These are phyloP conservation scores for Sugiyamaella chiloensis DNA, from an alignment of 805 yeast species.

Conservation along the genomic window DNA sequence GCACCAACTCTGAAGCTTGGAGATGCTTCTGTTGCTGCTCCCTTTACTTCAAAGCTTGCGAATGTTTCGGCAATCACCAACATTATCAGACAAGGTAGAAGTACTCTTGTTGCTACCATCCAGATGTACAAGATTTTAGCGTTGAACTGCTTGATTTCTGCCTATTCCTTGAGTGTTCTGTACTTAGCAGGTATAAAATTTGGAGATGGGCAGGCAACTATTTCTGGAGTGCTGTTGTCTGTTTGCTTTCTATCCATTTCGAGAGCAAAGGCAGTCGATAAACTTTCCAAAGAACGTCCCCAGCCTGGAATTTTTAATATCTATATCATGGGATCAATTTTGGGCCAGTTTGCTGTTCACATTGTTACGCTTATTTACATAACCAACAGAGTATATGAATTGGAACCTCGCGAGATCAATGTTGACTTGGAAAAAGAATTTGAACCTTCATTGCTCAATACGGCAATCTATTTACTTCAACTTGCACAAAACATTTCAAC, in stretches of 20 bases:
- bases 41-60: constrained; percentile 91
- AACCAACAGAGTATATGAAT: constrained; percentile 73
- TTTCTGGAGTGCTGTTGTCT: constrained; percentile 86
- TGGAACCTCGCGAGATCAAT: constrained; percentile 91
- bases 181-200: constrained; percentile 96
- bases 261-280: constrained; percentile 85
- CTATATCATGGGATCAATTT: constrained; percentile 95
- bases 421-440: constrained; percentile 87
- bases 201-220: constrained; percentile 97
- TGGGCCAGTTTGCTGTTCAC: constrained; percentile 95
- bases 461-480: constrained; percentile 92
- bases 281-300: constrained; percentile 89
- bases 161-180: constrained; percentile 89
- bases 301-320: constrained; percentile 94
- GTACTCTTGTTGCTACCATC: constrained; percentile 94
- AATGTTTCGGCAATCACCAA: constrained; percentile 90
- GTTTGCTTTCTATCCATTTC: constrained; percentile 95
- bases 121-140: constrained; percentile 99
- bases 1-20: constrained; percentile 94
- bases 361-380: constrained; percentile 77
- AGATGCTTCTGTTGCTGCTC: constrained; percentile 99
- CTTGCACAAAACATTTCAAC: constrained; percentile 96
- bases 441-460: constrained; percentile 84
- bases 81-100: constrained; percentile 95
- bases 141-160: constrained; percentile 92